Evolutionary conservation across 805 yeast genomes (phyloP), one percentile per base, ranked within the genome.

Genomic region (Starmera quercuum): DNA sequence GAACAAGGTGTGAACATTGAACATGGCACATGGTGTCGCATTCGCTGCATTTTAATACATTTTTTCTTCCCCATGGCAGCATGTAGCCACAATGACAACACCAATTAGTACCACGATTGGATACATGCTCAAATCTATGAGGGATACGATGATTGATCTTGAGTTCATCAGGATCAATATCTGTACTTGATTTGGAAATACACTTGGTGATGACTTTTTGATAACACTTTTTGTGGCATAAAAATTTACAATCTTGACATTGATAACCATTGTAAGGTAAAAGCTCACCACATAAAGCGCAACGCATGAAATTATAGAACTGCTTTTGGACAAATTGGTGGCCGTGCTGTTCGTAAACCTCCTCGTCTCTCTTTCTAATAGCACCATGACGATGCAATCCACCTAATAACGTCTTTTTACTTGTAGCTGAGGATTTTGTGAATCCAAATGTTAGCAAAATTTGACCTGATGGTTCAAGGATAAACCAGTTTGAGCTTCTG

Each of bases 11-110:
- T 10, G 90, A 80, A 64, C 99, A 92, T 29, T 78, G 77, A 4
- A 92, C 73, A 54, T 92, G 99, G 50, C 95, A 90, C 81, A 90
- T 85, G 15, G 87, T 76, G 20, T 95, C 95, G 75, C 98, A 92
- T 45, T 83, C 92, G 5, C 82, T 65, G 68, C 98, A 90, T 56
- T 86, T 92, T 33, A 96, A 72, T 9, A 88, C 94, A 47, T 84
- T 87, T 58, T 86, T 87, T 51, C 81, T 76, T 34, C 97, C 95
- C 82, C 96, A 81, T 13, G 98, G 97, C 41, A 92, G 68, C 33
- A 92, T 78, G 54, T 86, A 86, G 40, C 99, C 99, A 71, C 99
- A 92, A 56, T 92, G 99, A 49, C 97, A 92, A 63, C 99, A 92
- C 99, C 99, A 92, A 54, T 90, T 88, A 3, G 99, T 94, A 49